Conservation (phyloP, 768 basidiomycete species). For the Dacryopinax spathularia region DNA sequence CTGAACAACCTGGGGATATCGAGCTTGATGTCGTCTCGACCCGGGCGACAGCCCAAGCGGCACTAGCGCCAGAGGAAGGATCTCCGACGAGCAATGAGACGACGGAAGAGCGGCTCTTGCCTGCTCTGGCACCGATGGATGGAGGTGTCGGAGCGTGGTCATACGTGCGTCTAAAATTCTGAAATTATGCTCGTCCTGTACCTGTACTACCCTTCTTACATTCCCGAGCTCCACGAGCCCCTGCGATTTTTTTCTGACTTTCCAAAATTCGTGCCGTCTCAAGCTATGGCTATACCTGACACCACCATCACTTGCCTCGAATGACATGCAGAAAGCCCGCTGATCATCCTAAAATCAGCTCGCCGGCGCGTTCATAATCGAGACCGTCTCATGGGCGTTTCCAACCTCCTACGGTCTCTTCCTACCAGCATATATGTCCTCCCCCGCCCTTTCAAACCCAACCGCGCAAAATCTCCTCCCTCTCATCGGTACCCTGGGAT, state of each 20-base stretch:
- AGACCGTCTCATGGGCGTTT: constrained; percentile 23
- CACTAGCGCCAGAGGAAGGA: background rate
- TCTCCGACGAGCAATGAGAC: too few species aligned
- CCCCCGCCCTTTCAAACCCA: constrained; percentile 16
- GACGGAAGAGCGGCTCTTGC: too few species aligned
- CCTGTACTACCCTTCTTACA: too few species aligned
- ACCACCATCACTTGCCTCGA: too few species aligned
- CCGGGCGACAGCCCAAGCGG: background rate
- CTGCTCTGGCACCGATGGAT: constrained; percentile 16
- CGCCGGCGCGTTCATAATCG: constrained; percentile 19
- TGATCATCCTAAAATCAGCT: too few species aligned
- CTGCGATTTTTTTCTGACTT: too few species aligned
- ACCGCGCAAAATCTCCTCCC: constrained; percentile 20
- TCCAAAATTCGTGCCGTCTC: too few species aligned
- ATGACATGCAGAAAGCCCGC: too few species aligned
- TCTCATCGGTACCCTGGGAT: constrained; percentile 20
- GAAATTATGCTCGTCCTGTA: background rate
- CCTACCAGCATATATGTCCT: constrained; percentile 21
- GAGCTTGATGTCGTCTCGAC: background rate
- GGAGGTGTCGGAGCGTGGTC: constrained; percentile 19
- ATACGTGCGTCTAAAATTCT: constrained; percentile 14
- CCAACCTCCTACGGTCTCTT: constrained; percentile 22
- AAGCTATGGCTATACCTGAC: too few species aligned
- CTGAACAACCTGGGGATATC: background rate
- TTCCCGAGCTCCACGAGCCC: too few species aligned